phyloP scores from a whole-genome alignment of 1,284 basidiomycete genomes.

The Xerocomus nothofagi region DNA sequence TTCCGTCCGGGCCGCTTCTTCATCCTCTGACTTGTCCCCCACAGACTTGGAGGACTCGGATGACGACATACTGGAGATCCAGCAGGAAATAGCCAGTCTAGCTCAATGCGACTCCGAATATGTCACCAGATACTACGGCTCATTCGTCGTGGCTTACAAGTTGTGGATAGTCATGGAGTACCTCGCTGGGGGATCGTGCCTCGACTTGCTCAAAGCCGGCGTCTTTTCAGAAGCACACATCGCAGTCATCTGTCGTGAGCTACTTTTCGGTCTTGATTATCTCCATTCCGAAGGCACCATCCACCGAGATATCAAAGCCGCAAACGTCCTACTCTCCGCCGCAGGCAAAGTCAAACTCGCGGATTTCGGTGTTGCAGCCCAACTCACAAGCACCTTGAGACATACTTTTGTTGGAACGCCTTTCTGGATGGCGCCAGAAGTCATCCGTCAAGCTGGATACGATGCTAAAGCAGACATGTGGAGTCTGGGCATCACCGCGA shows the following conservation, averaged over 20 bases:
- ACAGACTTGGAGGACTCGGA: conserved; percentile 86
- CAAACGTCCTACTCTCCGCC: conserved; percentile 90
- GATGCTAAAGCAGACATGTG: conserved; percentile 96
- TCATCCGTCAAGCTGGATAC: conserved; percentile 96
- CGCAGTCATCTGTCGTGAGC: conserved; percentile 91
- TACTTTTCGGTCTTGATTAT: conserved; percentile 93
- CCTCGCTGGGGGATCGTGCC: conserved; percentile 96
- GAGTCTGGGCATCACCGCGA: conserved; percentile 95
- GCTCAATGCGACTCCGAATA: conserved; percentile 96
- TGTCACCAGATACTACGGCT: conserved; percentile 95
- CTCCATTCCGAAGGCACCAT: conserved; percentile 95
- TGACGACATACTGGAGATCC: conserved; percentile 96
- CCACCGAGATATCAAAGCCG: conserved; percentile 98
- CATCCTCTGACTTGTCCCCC: not conserved
- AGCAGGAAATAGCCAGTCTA: conserved; percentile 95
- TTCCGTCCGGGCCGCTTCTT: conserved; percentile 2
- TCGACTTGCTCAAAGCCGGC: conserved; percentile 92
- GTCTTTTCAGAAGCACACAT: conserved; percentile 91
- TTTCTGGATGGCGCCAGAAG: conserved; percentile 98
- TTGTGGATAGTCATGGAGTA: conserved; percentile 99
- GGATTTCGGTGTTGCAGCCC: conserved; percentile 95
- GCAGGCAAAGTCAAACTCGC: conserved; percentile 95
- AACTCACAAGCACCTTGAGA: conserved; percentile 83
- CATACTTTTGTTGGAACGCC: conserved; percentile 97
- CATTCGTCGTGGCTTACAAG: conserved; percentile 95